phyloP scores from a whole-genome alignment of 345 rosid species.

The Bretschneidera sinensis region DNA sequence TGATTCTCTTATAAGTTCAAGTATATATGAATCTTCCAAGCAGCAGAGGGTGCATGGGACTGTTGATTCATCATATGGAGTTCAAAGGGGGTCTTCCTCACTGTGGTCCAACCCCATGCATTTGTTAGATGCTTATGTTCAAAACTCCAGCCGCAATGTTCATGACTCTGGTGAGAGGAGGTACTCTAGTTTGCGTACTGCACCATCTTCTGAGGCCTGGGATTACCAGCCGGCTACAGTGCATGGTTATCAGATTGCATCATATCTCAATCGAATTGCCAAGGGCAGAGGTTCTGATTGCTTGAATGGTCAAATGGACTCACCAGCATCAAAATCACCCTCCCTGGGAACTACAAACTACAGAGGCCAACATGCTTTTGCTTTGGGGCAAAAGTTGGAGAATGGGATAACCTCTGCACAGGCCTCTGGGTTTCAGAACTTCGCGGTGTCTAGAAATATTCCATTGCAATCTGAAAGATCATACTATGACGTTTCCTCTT shows the following conservation, averaged over 20 bases:
- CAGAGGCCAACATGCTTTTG: conserved; percentile 45
- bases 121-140: conserved; percentile 48
- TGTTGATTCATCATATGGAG: conserved; percentile 57
- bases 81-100: conserved; percentile 51
- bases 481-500: conserved; percentile 38
- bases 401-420: conserved; percentile 55
- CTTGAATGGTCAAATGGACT: conserved; percentile 53
- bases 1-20: conserved; percentile 44
- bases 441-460: conserved; percentile 47
- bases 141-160: conserved; percentile 38
- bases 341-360: conserved; percentile 47
- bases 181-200: conserved; percentile 64
- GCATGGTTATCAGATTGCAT: conserved; percentile 68
- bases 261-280: conserved; percentile 46
- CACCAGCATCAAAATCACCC: conserved; percentile 41
- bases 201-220: conserved; percentile 57
- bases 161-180: conserved; percentile 61
- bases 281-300: conserved; percentile 44
- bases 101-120: conserved; percentile 51
- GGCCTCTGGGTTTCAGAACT: conserved; percentile 56
- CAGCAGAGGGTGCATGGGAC: conserved; percentile 49
- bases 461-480: conserved; percentile 48
- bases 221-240: conserved; percentile 75
- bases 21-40: conserved; percentile 48
- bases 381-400: conserved; percentile 58